Evolutionary conservation across 2,329 filamentous ascomycete species (phyloP).

Genomic region (Aspergillaceae sp.): DNA sequence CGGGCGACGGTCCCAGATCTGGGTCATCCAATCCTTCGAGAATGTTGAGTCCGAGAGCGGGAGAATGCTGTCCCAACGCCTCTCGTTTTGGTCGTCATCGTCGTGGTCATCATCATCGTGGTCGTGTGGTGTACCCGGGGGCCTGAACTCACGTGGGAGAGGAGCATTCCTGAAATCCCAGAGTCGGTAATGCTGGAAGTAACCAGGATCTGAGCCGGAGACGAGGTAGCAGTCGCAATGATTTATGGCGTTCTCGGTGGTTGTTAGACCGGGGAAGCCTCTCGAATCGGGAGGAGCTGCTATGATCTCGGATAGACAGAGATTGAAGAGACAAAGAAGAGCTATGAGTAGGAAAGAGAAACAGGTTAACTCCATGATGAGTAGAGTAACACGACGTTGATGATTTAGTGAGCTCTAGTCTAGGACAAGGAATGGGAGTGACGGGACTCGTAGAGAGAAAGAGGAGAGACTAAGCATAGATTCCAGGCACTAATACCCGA

Average conservation of each 20-base stretch:
- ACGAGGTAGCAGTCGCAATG: slow-evolving; percentile 42
- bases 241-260: not conserved
- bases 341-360: too few species aligned
- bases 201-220: slow-evolving; percentile 33
- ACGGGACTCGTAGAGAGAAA: too few species aligned
- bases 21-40: slow-evolving; percentile 33
- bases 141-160: slow-evolving; percentile 11
- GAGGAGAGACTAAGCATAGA: too few species aligned
- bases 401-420: too few species aligned
- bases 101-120: slow-evolving; percentile 4
- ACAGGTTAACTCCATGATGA: too few species aligned
- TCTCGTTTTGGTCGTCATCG: not conserved
- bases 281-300: not conserved
- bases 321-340: too few species aligned
- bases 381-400: too few species aligned
- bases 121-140: slow-evolving; percentile 2
- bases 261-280: not conserved
- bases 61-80: slow-evolving; percentile 1
- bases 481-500: too few species aligned
- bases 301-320: too few species aligned
- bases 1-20: slow-evolving; percentile 38
- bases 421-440: too few species aligned
- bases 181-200: slow-evolving; percentile 45
- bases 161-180: slow-evolving; percentile 43
- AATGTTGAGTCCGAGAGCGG: slow-evolving; percentile 26